A percentile compares a stretch with the other conserved stretches of the same genome.
Conservation (phyloP, 163 green algal species). For the Scenedesmus sp. region DNA sequence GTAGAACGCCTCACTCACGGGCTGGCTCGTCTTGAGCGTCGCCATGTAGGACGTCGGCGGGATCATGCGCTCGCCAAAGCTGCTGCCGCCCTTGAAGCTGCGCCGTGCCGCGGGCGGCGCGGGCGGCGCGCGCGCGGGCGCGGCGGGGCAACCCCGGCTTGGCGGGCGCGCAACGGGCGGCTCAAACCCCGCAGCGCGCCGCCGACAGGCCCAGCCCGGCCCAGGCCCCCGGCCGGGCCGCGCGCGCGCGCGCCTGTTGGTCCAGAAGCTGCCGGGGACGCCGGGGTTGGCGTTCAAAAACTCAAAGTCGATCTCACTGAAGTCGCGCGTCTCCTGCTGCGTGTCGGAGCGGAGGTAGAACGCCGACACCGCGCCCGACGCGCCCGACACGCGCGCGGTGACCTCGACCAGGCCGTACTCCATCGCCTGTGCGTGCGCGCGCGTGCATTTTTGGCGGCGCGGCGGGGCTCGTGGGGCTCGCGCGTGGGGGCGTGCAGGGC, state of each 20-base stretch:
- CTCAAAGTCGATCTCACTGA: conserved; percentile 19
- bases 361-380: neutral
- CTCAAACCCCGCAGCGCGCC: no score
- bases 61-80: conserved; percentile 22
- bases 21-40: neutral
- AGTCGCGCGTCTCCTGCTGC: conserved; percentile 19
- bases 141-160: no score
- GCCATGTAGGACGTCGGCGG: conserved; percentile 1
- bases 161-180: no score
- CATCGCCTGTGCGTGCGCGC: no score
- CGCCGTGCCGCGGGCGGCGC: no score
- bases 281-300: conserved; percentile 18
- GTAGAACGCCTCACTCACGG: conserved; percentile 13
- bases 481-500: no score
- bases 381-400: neutral
- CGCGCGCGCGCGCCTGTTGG: conserved; percentile 1
- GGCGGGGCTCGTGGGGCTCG: no score
- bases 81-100: conserved; percentile 27
- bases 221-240: no score
- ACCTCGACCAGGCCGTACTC: conserved; percentile 34
- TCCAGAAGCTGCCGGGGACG: conserved; percentile 10
- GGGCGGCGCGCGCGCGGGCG: no score
- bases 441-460: no score
- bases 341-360: conserved; percentile 30
- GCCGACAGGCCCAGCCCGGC: no score